These are phyloP conservation scores for Agaricus blazei DNA, from an alignment of 768 basidiomycete species.

Conservation along the genomic window DNA sequence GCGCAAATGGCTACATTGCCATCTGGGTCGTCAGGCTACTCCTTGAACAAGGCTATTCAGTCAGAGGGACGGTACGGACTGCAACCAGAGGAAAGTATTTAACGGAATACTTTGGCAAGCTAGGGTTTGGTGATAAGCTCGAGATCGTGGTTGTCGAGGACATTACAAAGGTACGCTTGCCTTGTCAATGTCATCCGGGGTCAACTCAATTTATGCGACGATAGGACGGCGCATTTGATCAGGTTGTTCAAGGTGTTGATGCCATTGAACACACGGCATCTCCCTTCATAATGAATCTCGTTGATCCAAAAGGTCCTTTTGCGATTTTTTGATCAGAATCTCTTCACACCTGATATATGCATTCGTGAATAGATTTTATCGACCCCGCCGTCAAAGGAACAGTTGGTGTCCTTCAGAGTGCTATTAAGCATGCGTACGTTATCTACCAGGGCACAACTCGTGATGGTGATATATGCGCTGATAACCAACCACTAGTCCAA, in stretches of 20 bases:
- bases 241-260: conserved; percentile 72
- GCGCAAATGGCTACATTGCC: conserved; percentile 58
- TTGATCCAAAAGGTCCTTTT: conserved; percentile 33
- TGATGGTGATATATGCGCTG: background rate
- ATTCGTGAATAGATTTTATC: conserved; percentile 46
- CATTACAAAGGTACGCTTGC: conserved; percentile 34
- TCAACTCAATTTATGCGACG: background rate
- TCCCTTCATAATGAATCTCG: conserved; percentile 44
- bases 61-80: conserved; percentile 66
- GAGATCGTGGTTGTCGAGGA: conserved; percentile 67
- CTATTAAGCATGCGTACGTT: conserved; percentile 46
- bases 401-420: conserved; percentile 51
- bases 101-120: conserved; percentile 43
- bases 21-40: conserved; percentile 51
- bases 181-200: background rate
- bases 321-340: background rate
- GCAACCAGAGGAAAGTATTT: conserved; percentile 55
- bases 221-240: conserved; percentile 71
- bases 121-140: conserved; percentile 56
- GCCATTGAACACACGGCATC: conserved; percentile 69
- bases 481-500: conserved; percentile 20
- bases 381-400: conserved; percentile 73
- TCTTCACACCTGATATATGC: background rate
- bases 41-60: conserved; percentile 56
- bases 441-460: background rate